Evolutionary conservation across 495 filamentous ascomycete species (phyloP), one percentile per base, ranked within the genome.

Genomic region (Cudoniella acicularis): DNA sequence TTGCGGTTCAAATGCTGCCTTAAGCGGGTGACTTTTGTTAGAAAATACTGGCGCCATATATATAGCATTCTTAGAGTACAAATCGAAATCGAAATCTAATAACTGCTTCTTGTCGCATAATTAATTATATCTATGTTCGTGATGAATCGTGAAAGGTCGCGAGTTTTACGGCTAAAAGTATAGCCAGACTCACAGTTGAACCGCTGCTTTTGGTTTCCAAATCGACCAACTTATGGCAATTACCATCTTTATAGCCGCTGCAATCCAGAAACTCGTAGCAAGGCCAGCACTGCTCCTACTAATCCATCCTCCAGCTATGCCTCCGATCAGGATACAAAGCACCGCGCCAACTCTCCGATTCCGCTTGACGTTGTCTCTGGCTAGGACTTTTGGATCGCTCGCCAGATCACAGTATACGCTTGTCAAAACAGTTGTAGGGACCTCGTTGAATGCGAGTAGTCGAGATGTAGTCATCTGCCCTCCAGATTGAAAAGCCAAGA

Each of bases 341-440:
- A 88, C 81, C 0, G 83, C 81, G 0, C 77, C 77, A 4, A 83
- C 65, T 21, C 88, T 75, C 22, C 86, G 70, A 68, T 89, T 87
- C 36, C 86, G 75, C 73, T 88, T 88, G 1, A 76, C 75, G 60
- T 88, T 89, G 54, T 75, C 65, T 41, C 64, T 70, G 3, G 67
- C 73, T 0, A 77, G 56, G 10, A 87, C 63, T 26, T 75, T 70
- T n/a, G 82, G 79, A 57, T 88, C 82, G 17, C 80, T 82, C 6
- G 82, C 78, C 52, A 90, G 69, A 62, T 89, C 87, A 64, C 83
- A 87, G 58, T 90, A 84, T 20, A 89, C 75, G 55, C 79, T 87
- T 3, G 88, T 91, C 64, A 90, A 69, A 10, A 92, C 88, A 25
- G 86, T 87, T 1, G 85, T 87, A 11, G 88, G 88, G 42, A 92